Base-by-base conservation (phyloP, 305 asterid species). In the Salvia sclarea region DNA sequence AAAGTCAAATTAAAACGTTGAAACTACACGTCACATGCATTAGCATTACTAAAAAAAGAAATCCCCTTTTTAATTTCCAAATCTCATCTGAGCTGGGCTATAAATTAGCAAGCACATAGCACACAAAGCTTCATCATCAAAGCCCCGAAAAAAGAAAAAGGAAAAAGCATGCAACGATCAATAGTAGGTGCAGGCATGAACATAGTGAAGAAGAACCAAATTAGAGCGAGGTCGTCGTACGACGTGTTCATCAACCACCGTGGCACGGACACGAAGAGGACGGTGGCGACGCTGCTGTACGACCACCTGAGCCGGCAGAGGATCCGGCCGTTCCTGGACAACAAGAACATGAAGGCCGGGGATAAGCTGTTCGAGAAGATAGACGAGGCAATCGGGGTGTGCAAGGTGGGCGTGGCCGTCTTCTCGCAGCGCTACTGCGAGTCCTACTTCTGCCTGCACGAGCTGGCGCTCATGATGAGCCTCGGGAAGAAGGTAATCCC, bases 401-500 rank as follows among this genome's bases (percentile, higher is more conserved):
- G 85, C 64, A 82, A 80, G 61, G 4, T 86, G 0, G 88, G 90
- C 0, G 83, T 86, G 2, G 85, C 86, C 0, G 86, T 86, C 0
- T 84, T 86, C 45, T 86, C 93, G 0, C 89, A 85, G 0, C 81
- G 75, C n/a, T 86, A 86, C 56, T 86, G 93, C 31, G 81, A 82
- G 16, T 86, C 93, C 0, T 82, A 86, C 4, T 86, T 82, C 53
- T 86, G 93, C 41, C 78, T 86, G 4, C 90, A 82, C 10, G 93
- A 86, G 57, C 63, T 86, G 68, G 82, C 89, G 1, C 79, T 78
- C 28, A 78, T 86, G 74, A 56, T 66, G 70, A 86, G 80, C 52
- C 37, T 71, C 5, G 81, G 71, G 55, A 86, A 82, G 82, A 84
- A 80, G 71, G 40, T 82, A 3, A 77, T 86, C 35, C 89, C 92